These are phyloP conservation scores for Alternaria rosae DNA, from an alignment of 2,329 filamentous ascomycete species.

Conservation along the genomic window DNA sequence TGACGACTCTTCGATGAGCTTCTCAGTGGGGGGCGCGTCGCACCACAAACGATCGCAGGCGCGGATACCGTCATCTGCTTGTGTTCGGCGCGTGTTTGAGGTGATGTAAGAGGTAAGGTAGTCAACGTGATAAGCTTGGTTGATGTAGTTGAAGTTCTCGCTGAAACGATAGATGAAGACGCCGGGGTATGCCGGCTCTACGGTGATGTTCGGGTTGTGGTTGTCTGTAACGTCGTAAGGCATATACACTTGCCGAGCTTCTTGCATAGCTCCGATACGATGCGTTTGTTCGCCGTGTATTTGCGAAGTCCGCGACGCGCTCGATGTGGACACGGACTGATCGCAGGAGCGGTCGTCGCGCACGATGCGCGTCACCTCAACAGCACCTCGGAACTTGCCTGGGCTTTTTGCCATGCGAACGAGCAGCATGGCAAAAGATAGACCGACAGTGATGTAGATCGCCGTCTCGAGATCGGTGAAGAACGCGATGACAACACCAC, in stretches of 20 bases:
- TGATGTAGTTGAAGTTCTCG: slow-evolving; percentile 93
- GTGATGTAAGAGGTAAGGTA: slow-evolving; percentile 74
- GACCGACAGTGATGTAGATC: slow-evolving; percentile 81
- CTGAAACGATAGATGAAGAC: slow-evolving; percentile 95
- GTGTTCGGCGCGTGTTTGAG: slow-evolving; percentile 42
- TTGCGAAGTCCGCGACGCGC: slow-evolving; percentile 52
- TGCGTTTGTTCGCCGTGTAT: background rate
- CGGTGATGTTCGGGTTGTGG: slow-evolving; percentile 59
- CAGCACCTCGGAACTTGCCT: slow-evolving; percentile 32
- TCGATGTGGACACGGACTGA: slow-evolving; percentile 38
- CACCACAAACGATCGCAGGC: slow-evolving; percentile 62
- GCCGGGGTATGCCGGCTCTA: slow-evolving; percentile 75
- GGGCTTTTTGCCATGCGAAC: slow-evolving; percentile 63
- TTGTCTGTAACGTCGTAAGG: slow-evolving; percentile 62
- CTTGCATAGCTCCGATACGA: background rate
- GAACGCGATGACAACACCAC: slow-evolving; percentile 84
- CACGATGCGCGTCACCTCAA: slow-evolving; percentile 25
- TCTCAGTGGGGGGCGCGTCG: slow-evolving; percentile 52
- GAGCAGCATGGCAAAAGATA: slow-evolving; percentile 78
- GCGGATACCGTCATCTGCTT: slow-evolving; percentile 27
- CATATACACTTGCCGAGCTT: slow-evolving; percentile 27
- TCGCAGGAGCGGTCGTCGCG: slow-evolving; percentile 59
- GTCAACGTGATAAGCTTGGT: slow-evolving; percentile 84
- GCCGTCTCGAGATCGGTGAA: slow-evolving; percentile 87
- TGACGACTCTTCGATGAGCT: slow-evolving; percentile 12